These are phyloP conservation scores for Lotus japonicus DNA, from an alignment of 306 rosid species.

Conservation along the genomic window DNA sequence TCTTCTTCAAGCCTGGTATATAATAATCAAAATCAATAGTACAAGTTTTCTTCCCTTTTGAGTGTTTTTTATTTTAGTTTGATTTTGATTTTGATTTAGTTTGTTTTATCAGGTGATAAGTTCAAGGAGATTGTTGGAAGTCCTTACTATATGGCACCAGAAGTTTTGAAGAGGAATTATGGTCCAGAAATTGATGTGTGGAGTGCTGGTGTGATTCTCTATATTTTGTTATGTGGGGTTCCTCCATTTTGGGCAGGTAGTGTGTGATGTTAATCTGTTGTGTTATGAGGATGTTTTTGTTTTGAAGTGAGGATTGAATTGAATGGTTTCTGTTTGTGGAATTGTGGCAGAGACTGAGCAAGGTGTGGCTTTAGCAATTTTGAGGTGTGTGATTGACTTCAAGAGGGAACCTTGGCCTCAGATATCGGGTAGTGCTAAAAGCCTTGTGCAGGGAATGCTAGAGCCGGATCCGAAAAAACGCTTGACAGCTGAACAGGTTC, in stretches of 20 bases:
- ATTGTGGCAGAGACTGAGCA: conserved; percentile 65
- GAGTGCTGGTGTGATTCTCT: conserved; percentile 85
- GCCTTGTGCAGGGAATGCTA: conserved; percentile 79
- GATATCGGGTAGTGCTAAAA: conserved; percentile 85
- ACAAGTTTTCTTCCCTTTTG: too few relatives aligned
- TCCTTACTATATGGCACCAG: conserved; percentile 87
- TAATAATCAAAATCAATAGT: background rate
- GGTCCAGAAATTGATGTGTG: conserved; percentile 82
- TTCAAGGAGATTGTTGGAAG: conserved; percentile 77
- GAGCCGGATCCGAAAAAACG: conserved; percentile 80
- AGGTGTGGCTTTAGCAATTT: conserved; percentile 89
- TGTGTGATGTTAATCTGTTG: background rate
- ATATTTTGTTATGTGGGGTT: conserved; percentile 67
- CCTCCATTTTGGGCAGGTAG: conserved; percentile 92
- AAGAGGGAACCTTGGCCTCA: conserved; percentile 98
- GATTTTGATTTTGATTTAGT: background rate
- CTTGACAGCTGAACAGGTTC: conserved; percentile 83
- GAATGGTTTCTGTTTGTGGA: conserved; percentile 13
- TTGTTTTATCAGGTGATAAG: conserved; percentile 38
- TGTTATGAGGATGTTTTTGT: background rate
- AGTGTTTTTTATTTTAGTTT: background rate
- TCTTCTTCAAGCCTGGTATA: conserved; percentile 65
- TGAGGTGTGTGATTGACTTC: conserved; percentile 82
- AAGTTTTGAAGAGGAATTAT: conserved; percentile 63
- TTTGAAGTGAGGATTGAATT: conserved; percentile 9